A percentile compares a stretch with the other conserved stretches of the same genome.
Conservation (phyloP, 345 rosid genomes). For the Rhizophora apiculata region DNA sequence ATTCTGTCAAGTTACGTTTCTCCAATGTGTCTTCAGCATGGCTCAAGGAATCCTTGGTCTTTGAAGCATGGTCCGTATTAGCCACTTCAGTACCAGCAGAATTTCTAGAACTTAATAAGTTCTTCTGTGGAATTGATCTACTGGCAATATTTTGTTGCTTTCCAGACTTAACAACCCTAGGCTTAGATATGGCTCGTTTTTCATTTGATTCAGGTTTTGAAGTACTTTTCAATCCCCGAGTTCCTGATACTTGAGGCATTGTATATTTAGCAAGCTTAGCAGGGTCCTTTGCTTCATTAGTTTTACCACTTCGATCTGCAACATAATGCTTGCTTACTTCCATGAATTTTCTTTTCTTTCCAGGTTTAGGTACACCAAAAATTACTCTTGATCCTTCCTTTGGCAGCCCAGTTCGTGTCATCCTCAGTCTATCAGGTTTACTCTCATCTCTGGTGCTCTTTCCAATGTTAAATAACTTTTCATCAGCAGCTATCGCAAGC, state of each 20-base stretch:
- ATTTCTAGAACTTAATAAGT: conserved; percentile 26
- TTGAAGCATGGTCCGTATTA: conserved; percentile 34
- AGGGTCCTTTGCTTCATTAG: conserved; percentile 51
- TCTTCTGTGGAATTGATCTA: conserved; percentile 48
- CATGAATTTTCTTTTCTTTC: conserved; percentile 96
- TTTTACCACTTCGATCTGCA: conserved; percentile 46
- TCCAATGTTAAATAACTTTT: conserved; percentile 66
- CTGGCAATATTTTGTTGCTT: conserved; percentile 44
- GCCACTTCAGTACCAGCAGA: conserved; percentile 37
- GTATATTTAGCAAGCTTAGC: conserved; percentile 56
- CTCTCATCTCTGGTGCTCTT: conserved; percentile 48
- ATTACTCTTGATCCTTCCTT: conserved; percentile 77
- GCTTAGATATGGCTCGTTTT: conserved; percentile 50
- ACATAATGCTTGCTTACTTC: conserved; percentile 94
- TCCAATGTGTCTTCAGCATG: conserved; percentile 40
- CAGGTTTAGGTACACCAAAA: conserved; percentile 95
- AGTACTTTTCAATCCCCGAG: conserved; percentile 58
- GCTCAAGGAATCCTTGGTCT: conserved; percentile 39
- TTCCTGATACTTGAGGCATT: conserved; percentile 62
- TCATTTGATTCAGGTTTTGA: conserved; percentile 53
- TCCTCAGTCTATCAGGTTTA: conserved; percentile 52
- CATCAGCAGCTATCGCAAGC: conserved; percentile 52
- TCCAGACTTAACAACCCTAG: conserved; percentile 55
- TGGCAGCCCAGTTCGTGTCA: conserved; percentile 67
- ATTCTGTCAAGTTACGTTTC: conserved; percentile 33